Evolutionary conservation across 345 rosid genomes (phyloP), one percentile per base, ranked within the genome.

Genomic region (Salix dunnii): DNA sequence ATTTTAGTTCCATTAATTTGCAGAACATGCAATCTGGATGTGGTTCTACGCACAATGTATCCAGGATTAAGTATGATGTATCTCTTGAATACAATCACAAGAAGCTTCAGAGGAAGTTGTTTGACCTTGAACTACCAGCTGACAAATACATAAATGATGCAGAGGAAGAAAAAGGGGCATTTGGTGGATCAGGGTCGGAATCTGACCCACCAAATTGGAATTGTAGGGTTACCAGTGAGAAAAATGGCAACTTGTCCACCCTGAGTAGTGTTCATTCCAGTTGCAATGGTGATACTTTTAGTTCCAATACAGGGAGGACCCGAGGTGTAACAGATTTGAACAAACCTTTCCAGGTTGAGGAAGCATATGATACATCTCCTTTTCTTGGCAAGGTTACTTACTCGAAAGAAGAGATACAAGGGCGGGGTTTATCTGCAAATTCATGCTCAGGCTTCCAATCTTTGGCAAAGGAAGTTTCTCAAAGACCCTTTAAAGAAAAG

Each of bases 121-220:
- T 91, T 73, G 90, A 91, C 77, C 90, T 90, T 67, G 89, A 88
- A 71, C 85, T 83, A 79, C 91, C 92, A 55, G 89, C 86, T 73
- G 85, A 89, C 58, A 87, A 84, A 38, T 88, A 80, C 78, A 79
- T 86, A 60, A 83, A 84, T 74, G 84, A 80, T 60, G 91, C 84
- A 79, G 86, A 83, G 40, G 82, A 74, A 74, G 69, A 61, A 69
- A 78, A 6, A 23, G 80, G 78, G 36, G 72, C 78, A 77, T 75
- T 76, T 73, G 78, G 76, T 30, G 79, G 82, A 33, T 67, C 82
- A 31, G 78, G 66, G 40, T 53, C 48, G 49, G 79, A 72, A 61
- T 70, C 30, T 69, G 61, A 65, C 68, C 49, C 58, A 64, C 64
- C 62, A 30, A 76, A 75, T 49, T 60, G 75, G 71, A 79, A 51